Base-by-base conservation (phyloP, 163 green algal species). In the Volvox carteri region DNA sequence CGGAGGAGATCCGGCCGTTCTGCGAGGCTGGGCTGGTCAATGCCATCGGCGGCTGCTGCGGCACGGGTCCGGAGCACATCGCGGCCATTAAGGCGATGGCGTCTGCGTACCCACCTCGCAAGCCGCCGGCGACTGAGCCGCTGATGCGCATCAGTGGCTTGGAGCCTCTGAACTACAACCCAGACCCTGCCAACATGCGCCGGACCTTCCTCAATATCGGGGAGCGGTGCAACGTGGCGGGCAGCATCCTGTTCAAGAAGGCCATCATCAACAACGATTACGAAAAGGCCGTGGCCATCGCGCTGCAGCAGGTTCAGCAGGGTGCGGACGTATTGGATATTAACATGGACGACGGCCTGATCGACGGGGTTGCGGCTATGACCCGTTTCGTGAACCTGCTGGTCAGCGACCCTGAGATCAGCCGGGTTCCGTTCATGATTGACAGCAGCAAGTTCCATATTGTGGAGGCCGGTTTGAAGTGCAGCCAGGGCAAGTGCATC, bases 321-420 rank as follows among this genome's bases (percentile, higher is more conserved):
- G 93, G 97, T 30, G 97, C 97, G 4, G 85, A 99, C 86, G 91
- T 99, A 84, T 95, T 99, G 86, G 98, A 99, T 94, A 98, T 99
- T 93, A 99, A 99, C 95, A 99, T 99, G 96, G 98, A 99, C 77
- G 98, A 99, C 79, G 98, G 98, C 9, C 92, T 99, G 86, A 98
- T 99, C 72, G 98, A 99, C 14, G 97, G 95, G 52, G 95, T 99
- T 54, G 87, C 92, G 0, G 97, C 97, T 76, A 99, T 99, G 98
- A 99, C 96, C 25, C 95, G 95, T 73, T 99, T 99, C 91, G 97
- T 99, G 58, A 99, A 99, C 95, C 94, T 99, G 93, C 92, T 98
- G 70, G 97, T 99, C 42, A 96, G 95, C 33, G 98, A 99, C 90
- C 98, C 98, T 12, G 98, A 99, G 92, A 95, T 97, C 88, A 95